Conservation (phyloP, 2,329 filamentous ascomycete genomes). For the Colletotrichum sp. region DNA sequence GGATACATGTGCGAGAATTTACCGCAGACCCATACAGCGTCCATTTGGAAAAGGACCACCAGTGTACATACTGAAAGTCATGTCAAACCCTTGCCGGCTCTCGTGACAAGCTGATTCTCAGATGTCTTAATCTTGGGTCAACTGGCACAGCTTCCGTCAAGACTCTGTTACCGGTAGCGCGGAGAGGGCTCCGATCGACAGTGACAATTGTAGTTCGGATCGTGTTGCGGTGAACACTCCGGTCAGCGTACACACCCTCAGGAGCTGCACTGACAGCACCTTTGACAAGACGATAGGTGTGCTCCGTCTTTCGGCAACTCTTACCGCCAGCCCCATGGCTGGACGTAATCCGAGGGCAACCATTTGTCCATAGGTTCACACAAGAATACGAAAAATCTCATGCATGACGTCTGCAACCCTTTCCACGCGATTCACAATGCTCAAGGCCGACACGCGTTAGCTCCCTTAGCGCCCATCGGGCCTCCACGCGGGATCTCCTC, state of each 20-base stretch:
- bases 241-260: neutral
- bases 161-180: neutral
- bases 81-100: neutral
- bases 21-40: neutral
- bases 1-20: neutral
- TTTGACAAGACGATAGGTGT: neutral
- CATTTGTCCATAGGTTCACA: neutral
- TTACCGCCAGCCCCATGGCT: neutral
- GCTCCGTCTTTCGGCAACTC: neutral
- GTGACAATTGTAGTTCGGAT: neutral
- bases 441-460: neutral
- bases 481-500: neutral
- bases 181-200: neutral
- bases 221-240: neutral
- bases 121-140: neutral
- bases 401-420: neutral
- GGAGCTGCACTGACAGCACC: neutral
- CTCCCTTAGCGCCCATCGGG: neutral
- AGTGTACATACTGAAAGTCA: no score
- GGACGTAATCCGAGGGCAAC: neutral
- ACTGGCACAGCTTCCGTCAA: neutral
- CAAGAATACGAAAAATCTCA: neutral
- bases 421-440: neutral
- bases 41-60: neutral
- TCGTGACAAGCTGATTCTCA: neutral